phyloP scores from a whole-genome alignment of 2,329 filamentous ascomycete genomes.

The Nakataea oryzae region DNA sequence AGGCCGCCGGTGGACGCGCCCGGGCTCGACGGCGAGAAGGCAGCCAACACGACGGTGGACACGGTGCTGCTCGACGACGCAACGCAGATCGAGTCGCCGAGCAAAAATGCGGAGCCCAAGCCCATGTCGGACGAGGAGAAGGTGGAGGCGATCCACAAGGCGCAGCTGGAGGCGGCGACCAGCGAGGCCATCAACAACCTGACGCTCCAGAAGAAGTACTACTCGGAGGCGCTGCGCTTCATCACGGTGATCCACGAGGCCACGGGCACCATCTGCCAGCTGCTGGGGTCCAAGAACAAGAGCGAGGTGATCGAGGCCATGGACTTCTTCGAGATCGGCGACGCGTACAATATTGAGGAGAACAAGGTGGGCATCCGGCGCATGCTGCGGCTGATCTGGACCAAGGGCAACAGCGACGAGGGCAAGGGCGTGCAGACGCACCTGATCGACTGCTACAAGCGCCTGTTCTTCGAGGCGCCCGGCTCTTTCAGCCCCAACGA shows the following conservation, averaged over 20 bases:
- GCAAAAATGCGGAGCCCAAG: conserved; percentile 30
- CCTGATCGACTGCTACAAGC: conserved; percentile 91
- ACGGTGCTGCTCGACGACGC: conserved; percentile 76
- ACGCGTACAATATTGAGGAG: conserved; percentile 92
- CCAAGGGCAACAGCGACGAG: conserved; percentile 97
- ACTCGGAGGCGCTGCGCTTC: conserved; percentile 85
- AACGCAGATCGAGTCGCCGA: conserved; percentile 64
- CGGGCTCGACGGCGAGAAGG: conserved; percentile 45
- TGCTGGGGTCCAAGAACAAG: conserved; percentile 92
- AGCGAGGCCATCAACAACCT: conserved; percentile 82
- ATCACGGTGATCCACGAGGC: conserved; percentile 84
- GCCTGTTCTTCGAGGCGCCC: conserved; percentile 91
- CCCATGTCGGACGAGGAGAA: conserved; percentile 74
- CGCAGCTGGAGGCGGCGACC: conserved; percentile 77
- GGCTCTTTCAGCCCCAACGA: conserved; percentile 81
- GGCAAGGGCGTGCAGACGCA: conserved; percentile 96
- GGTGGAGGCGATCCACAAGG: conserved; percentile 62
- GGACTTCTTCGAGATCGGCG: conserved; percentile 92
- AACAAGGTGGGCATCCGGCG: conserved; percentile 85
- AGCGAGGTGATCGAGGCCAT: conserved; percentile 98
- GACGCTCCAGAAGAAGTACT: conserved; percentile 81
- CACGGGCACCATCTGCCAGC: conserved; percentile 70
- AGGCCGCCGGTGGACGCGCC: conserved; percentile 67
- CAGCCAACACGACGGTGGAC: conserved; percentile 60
- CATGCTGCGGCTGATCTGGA: conserved; percentile 97